These are phyloP conservation scores for Acacia pycnantha DNA, from an alignment of 331 rosid species.

Conservation along the genomic window DNA sequence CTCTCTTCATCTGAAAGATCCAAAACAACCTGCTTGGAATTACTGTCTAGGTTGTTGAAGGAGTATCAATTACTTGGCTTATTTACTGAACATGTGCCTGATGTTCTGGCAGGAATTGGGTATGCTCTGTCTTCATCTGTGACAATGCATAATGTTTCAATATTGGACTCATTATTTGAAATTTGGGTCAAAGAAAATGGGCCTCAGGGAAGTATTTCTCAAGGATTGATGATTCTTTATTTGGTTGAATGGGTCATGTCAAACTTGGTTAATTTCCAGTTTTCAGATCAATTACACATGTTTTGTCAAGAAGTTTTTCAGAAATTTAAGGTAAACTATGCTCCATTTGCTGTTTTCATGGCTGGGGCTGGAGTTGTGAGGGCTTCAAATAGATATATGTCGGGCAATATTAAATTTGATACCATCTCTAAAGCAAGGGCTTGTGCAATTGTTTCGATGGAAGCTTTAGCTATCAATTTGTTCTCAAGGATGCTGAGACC, in stretches of 20 bases:
- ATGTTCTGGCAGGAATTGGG: conserved; percentile 81
- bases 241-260: conserved; percentile 77
- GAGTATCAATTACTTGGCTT: conserved; percentile 45
- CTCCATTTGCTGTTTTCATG: conserved; percentile 68
- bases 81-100: conserved; percentile 46
- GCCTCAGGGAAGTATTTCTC: conserved; percentile 46
- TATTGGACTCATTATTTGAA: conserved; percentile 59
- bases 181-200: conserved; percentile 64
- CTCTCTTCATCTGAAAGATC: conserved; percentile 49
- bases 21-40: conserved; percentile 55
- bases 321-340: conserved; percentile 43
- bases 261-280: conserved; percentile 47
- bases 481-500: conserved; percentile 34
- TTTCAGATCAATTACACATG: conserved; percentile 41
- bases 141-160: conserved; percentile 39
- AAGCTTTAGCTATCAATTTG: conserved; percentile 49
- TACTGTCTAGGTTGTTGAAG: conserved; percentile 42
- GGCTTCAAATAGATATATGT: conserved; percentile 42
- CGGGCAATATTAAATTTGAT: conserved; percentile 43
- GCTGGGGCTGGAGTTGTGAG: conserved; percentile 78
- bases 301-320: conserved; percentile 44
- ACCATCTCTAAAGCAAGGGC: conserved; percentile 40
- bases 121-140: conserved; percentile 75
- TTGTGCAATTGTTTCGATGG: conserved; percentile 54
- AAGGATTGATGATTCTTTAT: conserved; percentile 76